A percentile compares a stretch with the other conserved stretches of the same genome.
These are phyloP conservation scores for Schoenoplectus tabernaemontani DNA, from an alignment of 202 grass and related monocot species.

Conservation along the genomic window DNA sequence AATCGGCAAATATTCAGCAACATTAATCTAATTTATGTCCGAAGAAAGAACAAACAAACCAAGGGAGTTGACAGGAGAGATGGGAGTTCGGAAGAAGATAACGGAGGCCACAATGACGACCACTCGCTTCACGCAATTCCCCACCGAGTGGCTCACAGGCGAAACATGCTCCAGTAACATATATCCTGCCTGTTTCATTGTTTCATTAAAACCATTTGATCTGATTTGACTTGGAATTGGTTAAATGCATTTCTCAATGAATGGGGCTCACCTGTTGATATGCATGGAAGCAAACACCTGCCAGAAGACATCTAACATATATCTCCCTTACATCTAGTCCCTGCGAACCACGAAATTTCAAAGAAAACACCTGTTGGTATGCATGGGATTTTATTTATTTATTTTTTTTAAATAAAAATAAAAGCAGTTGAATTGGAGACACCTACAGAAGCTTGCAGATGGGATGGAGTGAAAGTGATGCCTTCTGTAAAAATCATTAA, in stretches of 20 bases:
- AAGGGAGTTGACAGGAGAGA: slow-evolving; percentile 43
- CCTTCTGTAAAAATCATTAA: slow-evolving; percentile 57
- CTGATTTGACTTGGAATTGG: background rate
- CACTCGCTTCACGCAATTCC: slow-evolving; percentile 48
- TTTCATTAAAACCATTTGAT: background rate
- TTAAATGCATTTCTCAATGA: background rate
- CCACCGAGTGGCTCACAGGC: slow-evolving; percentile 44
- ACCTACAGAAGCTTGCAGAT: slow-evolving; percentile 59
- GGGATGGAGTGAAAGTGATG: slow-evolving; percentile 67
- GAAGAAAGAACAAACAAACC: slow-evolving; percentile 16
- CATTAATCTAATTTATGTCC: background rate
- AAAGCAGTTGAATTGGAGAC: background rate
- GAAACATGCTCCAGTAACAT: slow-evolving; percentile 46
- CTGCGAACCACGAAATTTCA: slow-evolving; percentile 24
- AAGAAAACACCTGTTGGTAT: background rate
- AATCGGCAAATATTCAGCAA: background rate
- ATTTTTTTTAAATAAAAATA: background rate
- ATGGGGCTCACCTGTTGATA: slow-evolving; percentile 61
- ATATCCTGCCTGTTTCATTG: slow-evolving; percentile 41
- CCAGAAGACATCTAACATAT: slow-evolving; percentile 48
- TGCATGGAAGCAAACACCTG: slow-evolving; percentile 83
- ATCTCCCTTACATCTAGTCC: slow-evolving; percentile 64
- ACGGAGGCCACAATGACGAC: slow-evolving; percentile 46
- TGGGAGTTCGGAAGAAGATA: slow-evolving; percentile 51
- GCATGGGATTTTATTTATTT: background rate